Evolutionary conservation across 1,139 yeast species (phyloP).

Genomic region (Kluyveromyces marxianus): DNA sequence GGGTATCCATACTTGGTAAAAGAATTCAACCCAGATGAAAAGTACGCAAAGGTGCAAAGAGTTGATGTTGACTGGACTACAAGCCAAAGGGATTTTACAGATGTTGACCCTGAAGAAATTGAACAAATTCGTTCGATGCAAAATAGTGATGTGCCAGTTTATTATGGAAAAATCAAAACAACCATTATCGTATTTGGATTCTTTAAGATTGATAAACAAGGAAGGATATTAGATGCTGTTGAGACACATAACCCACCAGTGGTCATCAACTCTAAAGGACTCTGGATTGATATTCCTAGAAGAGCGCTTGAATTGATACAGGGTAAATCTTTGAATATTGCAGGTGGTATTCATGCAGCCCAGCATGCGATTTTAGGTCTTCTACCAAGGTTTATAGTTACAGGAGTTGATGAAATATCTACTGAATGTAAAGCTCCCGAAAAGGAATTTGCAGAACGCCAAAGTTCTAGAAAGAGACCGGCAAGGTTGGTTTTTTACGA

Average conservation of each 20-base stretch:
- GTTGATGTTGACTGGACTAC: constrained; percentile 95
- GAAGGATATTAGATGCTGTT: constrained; percentile 80
- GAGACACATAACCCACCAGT: constrained; percentile 90
- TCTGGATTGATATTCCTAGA: constrained; percentile 83
- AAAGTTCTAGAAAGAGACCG: constrained; percentile 66
- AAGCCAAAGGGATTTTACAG: constrained; percentile 82
- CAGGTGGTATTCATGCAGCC: constrained; percentile 96
- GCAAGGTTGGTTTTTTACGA: constrained; percentile 82
- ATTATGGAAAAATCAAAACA: constrained; percentile 65
- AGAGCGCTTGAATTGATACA: constrained; percentile 51
- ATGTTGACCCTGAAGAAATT: constrained; percentile 78
- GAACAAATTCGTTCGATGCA: constrained; percentile 53
- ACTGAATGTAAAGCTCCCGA: constrained; percentile 98
- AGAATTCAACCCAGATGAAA: constrained; percentile 69
- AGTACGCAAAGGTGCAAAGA: constrained; percentile 73
- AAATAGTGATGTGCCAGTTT: constrained; percentile 54
- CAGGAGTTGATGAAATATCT: constrained; percentile 62
- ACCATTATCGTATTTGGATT: constrained; percentile 84
- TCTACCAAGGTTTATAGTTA: constrained; percentile 59
- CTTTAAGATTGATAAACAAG: constrained; percentile 71
- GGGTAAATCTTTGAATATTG: constrained; percentile 52
- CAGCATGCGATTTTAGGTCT: constrained; percentile 82
- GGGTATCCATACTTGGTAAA: constrained; percentile 83
- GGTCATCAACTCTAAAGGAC: constrained; percentile 59
- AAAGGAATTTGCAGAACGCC: constrained; percentile 76